Percentiles rank a stretch among this genome's conserved stretches.
Evolutionary conservation across 75 land plant genomes (phyloP).

Genomic region (Pseudotsuga menziesii): DNA sequence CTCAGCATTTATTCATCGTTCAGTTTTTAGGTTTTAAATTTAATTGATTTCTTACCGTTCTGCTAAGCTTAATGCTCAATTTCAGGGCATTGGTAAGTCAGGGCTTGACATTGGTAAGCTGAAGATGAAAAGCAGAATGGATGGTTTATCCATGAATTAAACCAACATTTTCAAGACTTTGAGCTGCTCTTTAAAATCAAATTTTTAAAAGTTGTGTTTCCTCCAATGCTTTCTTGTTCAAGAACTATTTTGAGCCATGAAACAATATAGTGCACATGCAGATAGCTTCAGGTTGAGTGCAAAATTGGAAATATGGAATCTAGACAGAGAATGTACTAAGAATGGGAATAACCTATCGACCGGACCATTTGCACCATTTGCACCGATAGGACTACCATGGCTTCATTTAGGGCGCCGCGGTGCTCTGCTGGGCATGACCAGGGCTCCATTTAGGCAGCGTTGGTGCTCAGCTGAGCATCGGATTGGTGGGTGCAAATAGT

Average conservation of each 20-base stretch:
- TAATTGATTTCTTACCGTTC: too few species aligned
- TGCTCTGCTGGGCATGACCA: too few species aligned
- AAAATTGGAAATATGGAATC: conserved; percentile 63
- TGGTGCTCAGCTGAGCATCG: too few species aligned
- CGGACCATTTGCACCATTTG: too few species aligned
- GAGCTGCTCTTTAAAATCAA: conserved; percentile 61
- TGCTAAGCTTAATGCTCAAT: too few species aligned
- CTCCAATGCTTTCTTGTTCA: conserved; percentile 9
- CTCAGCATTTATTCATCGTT: conserved; percentile 41
- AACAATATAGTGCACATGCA: conserved; percentile 37
- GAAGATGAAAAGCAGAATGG: conserved; percentile 74
- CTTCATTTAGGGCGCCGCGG: too few species aligned
- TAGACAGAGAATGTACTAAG: conserved; percentile 54
- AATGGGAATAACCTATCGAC: too few species aligned
- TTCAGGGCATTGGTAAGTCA: not conserved
- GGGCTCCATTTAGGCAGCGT: too few species aligned
- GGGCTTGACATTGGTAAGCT: conserved; percentile 53
- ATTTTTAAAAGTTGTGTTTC: conserved; percentile 26
- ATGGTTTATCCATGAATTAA: conserved; percentile 45
- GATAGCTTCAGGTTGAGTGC: conserved; percentile 63
- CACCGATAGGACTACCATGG: too few species aligned
- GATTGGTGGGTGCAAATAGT: too few species aligned
- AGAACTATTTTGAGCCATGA: conserved; percentile 24
- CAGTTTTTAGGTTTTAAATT: too few species aligned
- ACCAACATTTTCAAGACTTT: conserved; percentile 52